These are phyloP conservation scores for Amanita thiersii DNA, from an alignment of 768 basidiomycete genomes.

Conservation along the genomic window DNA sequence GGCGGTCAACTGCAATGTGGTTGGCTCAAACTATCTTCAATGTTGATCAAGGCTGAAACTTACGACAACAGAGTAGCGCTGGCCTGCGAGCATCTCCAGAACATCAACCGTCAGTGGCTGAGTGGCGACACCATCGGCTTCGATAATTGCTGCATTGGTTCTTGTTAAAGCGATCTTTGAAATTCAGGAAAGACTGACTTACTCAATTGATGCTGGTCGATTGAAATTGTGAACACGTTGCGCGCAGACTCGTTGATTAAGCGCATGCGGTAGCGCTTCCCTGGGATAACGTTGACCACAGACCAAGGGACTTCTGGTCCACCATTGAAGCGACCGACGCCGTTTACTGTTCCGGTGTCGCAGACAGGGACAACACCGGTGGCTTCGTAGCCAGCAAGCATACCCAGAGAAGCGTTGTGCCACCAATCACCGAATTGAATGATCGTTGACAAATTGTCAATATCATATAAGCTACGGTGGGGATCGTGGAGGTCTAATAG, in stretches of 20 bases:
- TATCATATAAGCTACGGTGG: no score
- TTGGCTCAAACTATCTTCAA: neutral
- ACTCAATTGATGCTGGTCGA: slow-evolving; percentile 16
- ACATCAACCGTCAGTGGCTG: slow-evolving; percentile 21
- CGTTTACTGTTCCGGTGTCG: no score
- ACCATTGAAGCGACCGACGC: slow-evolving; percentile 27
- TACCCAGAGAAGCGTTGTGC: no score
- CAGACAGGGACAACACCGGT: no score
- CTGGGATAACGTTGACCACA: slow-evolving; percentile 28
- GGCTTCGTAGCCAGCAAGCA: no score
- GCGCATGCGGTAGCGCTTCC: slow-evolving; percentile 39
- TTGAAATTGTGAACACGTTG: slow-evolving; percentile 24
- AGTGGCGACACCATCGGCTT: slow-evolving; percentile 24
- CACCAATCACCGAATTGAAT: no score
- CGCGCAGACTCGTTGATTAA: slow-evolving; percentile 38
- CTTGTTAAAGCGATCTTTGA: neutral
- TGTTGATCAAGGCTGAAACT: slow-evolving; percentile 4
- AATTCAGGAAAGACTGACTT: neutral
- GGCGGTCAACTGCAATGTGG: slow-evolving; percentile 18
- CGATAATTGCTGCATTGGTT: slow-evolving; percentile 27
- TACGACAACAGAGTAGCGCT: slow-evolving; percentile 32
- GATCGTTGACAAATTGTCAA: no score
- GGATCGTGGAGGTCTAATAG: no score
- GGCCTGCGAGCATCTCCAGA: slow-evolving; percentile 31
- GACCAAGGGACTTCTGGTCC: slow-evolving; percentile 30